Evolutionary conservation across 345 rosid genomes (phyloP), one percentile per base, ranked within the genome.

Genomic region (Populus nigra): DNA sequence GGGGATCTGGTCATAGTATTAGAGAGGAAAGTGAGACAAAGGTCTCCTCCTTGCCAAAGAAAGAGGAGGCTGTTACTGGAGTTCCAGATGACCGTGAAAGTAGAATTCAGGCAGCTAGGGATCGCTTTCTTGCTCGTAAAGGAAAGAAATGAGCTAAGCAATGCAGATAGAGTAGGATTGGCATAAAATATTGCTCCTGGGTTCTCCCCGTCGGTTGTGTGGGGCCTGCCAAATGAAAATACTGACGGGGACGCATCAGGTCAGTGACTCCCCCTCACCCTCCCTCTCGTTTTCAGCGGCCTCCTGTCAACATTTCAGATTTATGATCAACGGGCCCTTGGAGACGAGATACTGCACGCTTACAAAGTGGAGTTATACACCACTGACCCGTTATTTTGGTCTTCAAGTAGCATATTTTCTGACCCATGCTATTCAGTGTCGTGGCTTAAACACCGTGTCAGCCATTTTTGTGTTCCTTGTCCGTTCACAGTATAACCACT

Each of bases 41-140:
- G 68, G 27, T 59, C 20, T 61, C 75, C 13, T 88, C 83, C 68
- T 78, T 84, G 81, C 76, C 80, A 7, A 69, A 70, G 25, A 76
- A 77, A 69, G 80, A 83, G 72, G 78, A 84, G 71, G 76, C 23
- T 57, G 77, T 69, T 49, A 71, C 41, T 43, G 78, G 27, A 61
- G 82, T 61, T 76, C 73, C 81, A 4, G 89, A 84, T 69, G 89
- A 88, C 50, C 84, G 36, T 0, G 85, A 86, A 72, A 88, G 89
- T 80, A 87, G 83, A 83, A 83, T 95, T 75, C 88, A 88, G 88
- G 97, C 98, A 41, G 99, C 98, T 8, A 91, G 96, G 69, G 93
- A 93, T 25, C 91, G 99, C 38, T 95, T 93, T 83, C 96, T 93
- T 73, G 91, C 96, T 23, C 97, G 99, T 57, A 95, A 92, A 84